A percentile compares a stretch with the other conserved stretches of the same genome.
These are phyloP conservation scores for Hymenoscyphus linearis DNA, from an alignment of 2,329 filamentous ascomycete species.

Conservation along the genomic window DNA sequence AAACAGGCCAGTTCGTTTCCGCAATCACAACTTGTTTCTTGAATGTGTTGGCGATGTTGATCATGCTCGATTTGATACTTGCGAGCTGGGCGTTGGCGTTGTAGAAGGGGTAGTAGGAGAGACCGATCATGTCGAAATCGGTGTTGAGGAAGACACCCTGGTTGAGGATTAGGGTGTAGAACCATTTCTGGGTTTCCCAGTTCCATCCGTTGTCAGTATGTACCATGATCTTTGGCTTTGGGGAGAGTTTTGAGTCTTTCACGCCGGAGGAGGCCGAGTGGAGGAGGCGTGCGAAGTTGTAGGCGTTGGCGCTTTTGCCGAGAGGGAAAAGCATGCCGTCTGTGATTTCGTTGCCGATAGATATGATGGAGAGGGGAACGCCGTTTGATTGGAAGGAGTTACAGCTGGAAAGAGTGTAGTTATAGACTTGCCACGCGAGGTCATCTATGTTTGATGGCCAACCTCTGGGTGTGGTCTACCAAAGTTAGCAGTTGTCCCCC, in stretches of 20 bases:
- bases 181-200: constrained; percentile 55
- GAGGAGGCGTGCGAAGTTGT: constrained; percentile 59
- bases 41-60: constrained; percentile 55
- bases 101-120: constrained; percentile 72
- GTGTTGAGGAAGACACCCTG: constrained; percentile 43
- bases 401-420: constrained; percentile 60
- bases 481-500: constrained; percentile 1
- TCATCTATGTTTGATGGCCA: constrained; percentile 58
- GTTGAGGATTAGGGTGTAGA: constrained; percentile 53
- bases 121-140: constrained; percentile 67
- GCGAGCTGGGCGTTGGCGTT: constrained; percentile 52
- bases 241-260: constrained; percentile 53
- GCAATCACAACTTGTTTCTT: constrained; percentile 63
- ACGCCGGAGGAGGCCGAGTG: constrained; percentile 60
- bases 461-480: constrained; percentile 49
- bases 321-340: constrained; percentile 62
- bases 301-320: constrained; percentile 48
- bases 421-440: constrained; percentile 58
- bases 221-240: constrained; percentile 64
- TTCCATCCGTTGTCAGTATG: constrained; percentile 74
- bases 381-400: constrained; percentile 54
- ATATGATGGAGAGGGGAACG: constrained; percentile 56
- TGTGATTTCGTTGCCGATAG: constrained; percentile 70
- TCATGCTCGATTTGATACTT: constrained; percentile 49
- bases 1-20: constrained; percentile 65